Evolutionary conservation across 345 rosid species (phyloP).

Genomic region (Aurinia saxatilis): DNA sequence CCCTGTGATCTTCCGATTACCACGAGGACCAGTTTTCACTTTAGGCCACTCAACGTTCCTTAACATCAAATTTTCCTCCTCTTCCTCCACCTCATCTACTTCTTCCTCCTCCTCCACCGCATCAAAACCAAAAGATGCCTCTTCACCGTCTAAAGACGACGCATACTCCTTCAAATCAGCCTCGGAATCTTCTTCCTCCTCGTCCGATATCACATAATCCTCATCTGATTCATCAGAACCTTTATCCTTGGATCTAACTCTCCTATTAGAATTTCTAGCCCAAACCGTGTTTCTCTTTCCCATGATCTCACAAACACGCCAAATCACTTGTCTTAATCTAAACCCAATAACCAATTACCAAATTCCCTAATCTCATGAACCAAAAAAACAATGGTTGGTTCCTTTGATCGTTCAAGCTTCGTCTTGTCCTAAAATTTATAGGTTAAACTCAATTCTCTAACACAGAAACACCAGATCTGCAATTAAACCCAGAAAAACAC

Average conservation of each 20-base stretch:
- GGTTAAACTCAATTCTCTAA: slow-evolving; percentile 25
- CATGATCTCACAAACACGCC: slow-evolving; percentile 41
- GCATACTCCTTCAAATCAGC: slow-evolving; percentile 54
- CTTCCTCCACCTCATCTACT: slow-evolving; percentile 18
- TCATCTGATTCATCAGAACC: slow-evolving; percentile 95
- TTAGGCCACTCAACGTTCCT: slow-evolving; percentile 38
- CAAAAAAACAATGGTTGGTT: slow-evolving; percentile 25
- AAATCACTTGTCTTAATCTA: slow-evolving; percentile 25
- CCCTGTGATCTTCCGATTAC: slow-evolving; percentile 20
- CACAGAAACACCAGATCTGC: slow-evolving; percentile 19
- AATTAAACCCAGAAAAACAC: slow-evolving; percentile 17
- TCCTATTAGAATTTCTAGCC: slow-evolving; percentile 41
- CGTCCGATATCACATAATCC: slow-evolving; percentile 84
- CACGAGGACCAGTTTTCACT: slow-evolving; percentile 31
- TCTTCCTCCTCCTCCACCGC: slow-evolving; percentile 39
- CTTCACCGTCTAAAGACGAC: slow-evolving; percentile 43
- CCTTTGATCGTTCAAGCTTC: slow-evolving; percentile 13
- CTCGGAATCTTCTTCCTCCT: slow-evolving; percentile 55
- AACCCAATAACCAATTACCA: slow-evolving; percentile 14
- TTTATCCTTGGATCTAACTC: slow-evolving; percentile 44
- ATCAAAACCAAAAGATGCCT: slow-evolving; percentile 45
- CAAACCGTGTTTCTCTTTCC: slow-evolving; percentile 65
- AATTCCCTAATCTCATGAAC: slow-evolving; percentile 18
- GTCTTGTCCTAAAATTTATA: slow-evolving; percentile 13
- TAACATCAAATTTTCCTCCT: slow-evolving; percentile 25